phyloP scores from a whole-genome alignment of 2,329 filamentous ascomycete genomes.

The Talaromyces sp. region DNA sequence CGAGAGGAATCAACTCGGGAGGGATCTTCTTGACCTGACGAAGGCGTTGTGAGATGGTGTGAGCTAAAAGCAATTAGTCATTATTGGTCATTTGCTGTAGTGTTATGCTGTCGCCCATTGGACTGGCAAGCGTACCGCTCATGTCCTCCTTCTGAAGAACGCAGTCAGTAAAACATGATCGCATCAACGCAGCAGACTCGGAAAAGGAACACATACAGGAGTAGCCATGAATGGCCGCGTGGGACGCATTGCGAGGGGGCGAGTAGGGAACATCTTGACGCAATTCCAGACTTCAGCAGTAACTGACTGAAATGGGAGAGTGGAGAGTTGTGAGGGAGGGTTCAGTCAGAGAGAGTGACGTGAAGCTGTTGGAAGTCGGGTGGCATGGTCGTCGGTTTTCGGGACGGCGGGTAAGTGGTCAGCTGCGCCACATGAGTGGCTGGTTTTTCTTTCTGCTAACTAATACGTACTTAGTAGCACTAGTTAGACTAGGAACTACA shows the following conservation, averaged over 20 bases:
- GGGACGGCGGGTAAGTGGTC: conserved; percentile 30
- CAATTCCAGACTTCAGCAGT: not conserved
- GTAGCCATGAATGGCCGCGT: conserved; percentile 53
- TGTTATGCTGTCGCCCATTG: not conserved
- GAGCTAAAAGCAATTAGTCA: conserved; percentile 57
- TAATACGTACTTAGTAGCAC: no score
- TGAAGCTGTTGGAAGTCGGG: conserved; percentile 20
- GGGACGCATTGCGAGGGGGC: conserved; percentile 60
- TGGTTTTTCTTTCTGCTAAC: conserved; percentile 25
- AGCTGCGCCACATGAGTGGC: conserved; percentile 30
- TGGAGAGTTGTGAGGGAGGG: conserved; percentile 14
- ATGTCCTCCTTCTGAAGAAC: conserved; percentile 59
- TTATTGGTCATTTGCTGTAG: not conserved
- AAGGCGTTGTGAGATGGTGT: conserved; percentile 94
- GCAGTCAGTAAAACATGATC: conserved; percentile 38
- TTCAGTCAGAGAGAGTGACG: conserved; percentile 20
- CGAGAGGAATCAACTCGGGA: conserved; percentile 88
- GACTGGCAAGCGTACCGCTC: conserved; percentile 49
- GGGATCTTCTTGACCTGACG: conserved; percentile 86
- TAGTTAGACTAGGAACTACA: no score
- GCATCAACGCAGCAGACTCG: conserved; percentile 15
- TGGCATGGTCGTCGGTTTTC: conserved; percentile 25
- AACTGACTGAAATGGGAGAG: not conserved
- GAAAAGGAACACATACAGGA: conserved; percentile 59
- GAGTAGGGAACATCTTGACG: conserved; percentile 60